Evolutionary conservation across 495 filamentous ascomycete species (phyloP).

Genomic region (Tuber umbilicatum): DNA sequence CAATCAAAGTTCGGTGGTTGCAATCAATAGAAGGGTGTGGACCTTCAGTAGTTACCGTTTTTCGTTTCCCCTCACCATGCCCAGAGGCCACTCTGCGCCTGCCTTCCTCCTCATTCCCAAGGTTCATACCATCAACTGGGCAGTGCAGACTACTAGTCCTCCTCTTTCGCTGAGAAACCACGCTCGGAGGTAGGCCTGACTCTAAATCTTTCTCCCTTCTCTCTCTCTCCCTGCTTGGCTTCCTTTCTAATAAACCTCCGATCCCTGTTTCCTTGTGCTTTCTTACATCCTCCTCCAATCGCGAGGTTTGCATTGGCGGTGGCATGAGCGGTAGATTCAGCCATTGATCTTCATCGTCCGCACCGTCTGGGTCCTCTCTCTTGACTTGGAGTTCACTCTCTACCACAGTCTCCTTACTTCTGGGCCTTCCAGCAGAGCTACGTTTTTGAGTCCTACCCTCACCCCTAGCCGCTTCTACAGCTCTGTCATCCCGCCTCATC

Average conservation of each 20-base stretch:
- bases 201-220: constrained; percentile 13
- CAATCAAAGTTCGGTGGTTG: background rate
- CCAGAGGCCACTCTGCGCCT: background rate
- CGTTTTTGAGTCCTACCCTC: constrained; percentile 23
- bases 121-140: background rate
- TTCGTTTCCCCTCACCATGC: background rate
- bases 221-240: background rate
- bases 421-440: constrained; percentile 12
- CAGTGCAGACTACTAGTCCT: constrained; percentile 31
- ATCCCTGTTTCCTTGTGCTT: constrained; percentile 21
- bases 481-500: constrained; percentile 60
- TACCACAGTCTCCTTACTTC: constrained; percentile 20
- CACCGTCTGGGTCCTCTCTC: constrained; percentile 12
- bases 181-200: constrained; percentile 20
- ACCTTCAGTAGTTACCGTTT: constrained; percentile 2
- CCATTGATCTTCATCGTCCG: constrained; percentile 23
- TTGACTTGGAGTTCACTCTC: constrained; percentile 11
- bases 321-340: constrained; percentile 20
- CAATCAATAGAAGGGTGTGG: background rate
- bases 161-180: constrained; percentile 31
- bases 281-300: constrained; percentile 22
- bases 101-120: background rate
- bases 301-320: constrained; percentile 14
- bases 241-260: constrained; percentile 21
- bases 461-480: constrained; percentile 11